Conservation (phyloP, 352 stramenopile genomes). For the Phytopythium litorale region DNA sequence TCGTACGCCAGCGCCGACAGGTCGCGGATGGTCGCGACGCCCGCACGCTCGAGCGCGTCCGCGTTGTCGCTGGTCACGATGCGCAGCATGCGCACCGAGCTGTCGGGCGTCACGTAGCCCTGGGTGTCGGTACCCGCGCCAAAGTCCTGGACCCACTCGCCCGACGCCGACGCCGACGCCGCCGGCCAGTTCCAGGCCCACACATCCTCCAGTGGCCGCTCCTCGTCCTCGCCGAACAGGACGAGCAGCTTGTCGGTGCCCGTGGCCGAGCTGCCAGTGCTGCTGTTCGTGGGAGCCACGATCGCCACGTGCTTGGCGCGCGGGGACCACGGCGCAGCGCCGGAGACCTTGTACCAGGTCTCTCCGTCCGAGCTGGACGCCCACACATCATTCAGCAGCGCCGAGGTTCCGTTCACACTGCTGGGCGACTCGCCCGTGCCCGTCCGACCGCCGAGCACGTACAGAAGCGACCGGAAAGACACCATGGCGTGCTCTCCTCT, state of each 20-base stretch:
- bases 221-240: conserved; percentile 60
- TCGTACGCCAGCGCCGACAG: conserved; percentile 60
- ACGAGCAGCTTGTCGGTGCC: conserved; percentile 45
- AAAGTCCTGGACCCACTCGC: conserved; percentile 50
- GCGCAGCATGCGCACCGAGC: conserved; percentile 41
- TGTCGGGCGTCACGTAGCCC: conserved; percentile 44
- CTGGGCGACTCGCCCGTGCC: conserved; percentile 21
- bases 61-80: conserved; percentile 53
- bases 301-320: conserved; percentile 53
- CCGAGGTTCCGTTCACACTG: conserved; percentile 10
- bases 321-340: conserved; percentile 37
- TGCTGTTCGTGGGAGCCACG: conserved; percentile 33
- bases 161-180: conserved; percentile 10
- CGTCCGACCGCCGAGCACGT: conserved; percentile 53
- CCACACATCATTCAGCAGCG: conserved; percentile 71
- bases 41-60: conserved; percentile 38
- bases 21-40: conserved; percentile 79
- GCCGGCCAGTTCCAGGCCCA: conserved; percentile 49
- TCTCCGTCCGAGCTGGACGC: conserved; percentile 40
- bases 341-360: conserved; percentile 30
- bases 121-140: conserved; percentile 18
- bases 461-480: conserved; percentile 48
- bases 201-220: conserved; percentile 53
- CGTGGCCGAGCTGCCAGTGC: conserved; percentile 35
- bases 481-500: conserved; percentile 70